A percentile compares a stretch with the other conserved stretches of the same genome.
These are phyloP conservation scores for Eimeria tenella DNA, from an alignment of 169 alveolate genomes.

Conservation along the genomic window DNA sequence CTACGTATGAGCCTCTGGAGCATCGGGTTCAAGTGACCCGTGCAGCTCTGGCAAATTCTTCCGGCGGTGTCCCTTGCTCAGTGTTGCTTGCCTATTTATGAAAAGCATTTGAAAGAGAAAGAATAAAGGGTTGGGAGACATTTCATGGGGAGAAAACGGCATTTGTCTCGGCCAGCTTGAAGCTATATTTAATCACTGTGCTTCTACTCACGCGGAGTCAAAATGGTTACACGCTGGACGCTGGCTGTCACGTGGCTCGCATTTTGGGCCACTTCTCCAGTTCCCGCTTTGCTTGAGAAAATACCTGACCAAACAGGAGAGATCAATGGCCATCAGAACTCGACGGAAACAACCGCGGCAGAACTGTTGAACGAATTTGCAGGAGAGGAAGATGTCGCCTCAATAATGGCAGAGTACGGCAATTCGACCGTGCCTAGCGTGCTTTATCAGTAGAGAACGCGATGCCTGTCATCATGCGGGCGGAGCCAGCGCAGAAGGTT, in stretches of 20 bases:
- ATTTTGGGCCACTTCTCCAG: not conserved
- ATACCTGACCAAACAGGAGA: not conserved
- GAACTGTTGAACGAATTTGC: constrained; percentile 41
- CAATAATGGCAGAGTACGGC: constrained; percentile 32
- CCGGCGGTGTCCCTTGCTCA: constrained; percentile 39
- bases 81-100: not conserved
- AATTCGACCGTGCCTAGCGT: not conserved
- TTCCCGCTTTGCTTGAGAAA: not conserved
- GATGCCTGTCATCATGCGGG: not conserved
- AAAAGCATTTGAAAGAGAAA: not conserved
- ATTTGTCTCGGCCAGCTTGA: not conserved
- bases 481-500: not conserved
- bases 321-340: not conserved
- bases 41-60: not conserved
- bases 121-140: not conserved
- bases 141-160: not conserved
- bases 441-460: constrained; percentile 11
- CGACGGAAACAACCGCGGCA: constrained; percentile 1
- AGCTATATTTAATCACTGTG: not conserved
- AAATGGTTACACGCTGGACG: not conserved
- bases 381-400: constrained; percentile 39
- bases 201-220: too few species aligned
- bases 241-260: not conserved
- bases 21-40: constrained; percentile 9
- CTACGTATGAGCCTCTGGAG: not conserved